Evolutionary conservation across 139 green algal species (phyloP), one percentile per base, ranked within the genome.

Genomic region (Desmodesmus armatus): DNA sequence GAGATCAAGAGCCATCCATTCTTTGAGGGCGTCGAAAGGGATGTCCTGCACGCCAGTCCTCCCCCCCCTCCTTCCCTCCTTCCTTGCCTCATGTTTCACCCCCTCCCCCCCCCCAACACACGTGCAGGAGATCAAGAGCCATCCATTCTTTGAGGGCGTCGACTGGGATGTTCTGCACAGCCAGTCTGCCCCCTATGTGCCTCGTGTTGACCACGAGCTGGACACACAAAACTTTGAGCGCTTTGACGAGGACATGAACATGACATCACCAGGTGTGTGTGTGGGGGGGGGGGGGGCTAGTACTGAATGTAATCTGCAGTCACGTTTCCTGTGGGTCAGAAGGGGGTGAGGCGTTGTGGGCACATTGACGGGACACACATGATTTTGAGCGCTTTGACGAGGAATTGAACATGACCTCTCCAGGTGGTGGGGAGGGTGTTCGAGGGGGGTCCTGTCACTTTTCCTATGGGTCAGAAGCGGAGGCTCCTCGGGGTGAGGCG

Each of bases 341-440:
- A n/a, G n/a, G n/a, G n/a, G n/a, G n/a, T n/a, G n/a, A n/a, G n/a
- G n/a, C n/a, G n/a, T n/a, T n/a, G n/a, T n/a, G n/a, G n/a, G n/a
- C n/a, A n/a, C n/a, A n/a, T n/a, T n/a, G n/a, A n/a, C n/a, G n/a
- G 15, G 97, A 99, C 91, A 99, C 97, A 6, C 93, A 96, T 84
- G 99, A 99, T 89, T 99, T 99, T 91, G 97, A 99, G 85, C 86
- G 96, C 74, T 99, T 99, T 87, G 96, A 98, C 29, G 97, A 99
- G 89, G 93, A 97, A 33, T 63, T 70, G 33, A 37, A 60, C 29
- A 84, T 88, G 84, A 63, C n/a, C 33, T 55, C 66, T 15, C 80
- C 80, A 53, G 51, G 80, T 78, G n/a, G n/a, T n/a, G n/a, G n/a
- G n/a, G n/a, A n/a, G n/a, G n/a, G n/a, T n/a, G n/a, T n/a, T n/a